These are phyloP conservation scores for Serendipita sp. DNA, from an alignment of 1,284 basidiomycete genomes.

Conservation along the genomic window DNA sequence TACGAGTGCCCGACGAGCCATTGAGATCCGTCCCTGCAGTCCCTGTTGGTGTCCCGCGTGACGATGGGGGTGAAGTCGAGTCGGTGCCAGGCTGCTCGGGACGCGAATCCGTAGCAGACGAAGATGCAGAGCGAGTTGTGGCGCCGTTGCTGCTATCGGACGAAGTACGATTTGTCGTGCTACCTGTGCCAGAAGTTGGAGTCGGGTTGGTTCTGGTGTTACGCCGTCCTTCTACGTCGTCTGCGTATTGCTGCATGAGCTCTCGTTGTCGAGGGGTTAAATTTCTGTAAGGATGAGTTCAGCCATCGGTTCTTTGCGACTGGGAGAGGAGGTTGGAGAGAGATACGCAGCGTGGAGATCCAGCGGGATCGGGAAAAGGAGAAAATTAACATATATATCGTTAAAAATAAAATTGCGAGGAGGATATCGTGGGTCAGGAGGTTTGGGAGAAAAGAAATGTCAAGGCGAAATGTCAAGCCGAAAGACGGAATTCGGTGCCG, in stretches of 20 bases:
- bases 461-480: constrained; percentile 11
- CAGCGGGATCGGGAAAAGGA: not conserved
- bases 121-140: not conserved
- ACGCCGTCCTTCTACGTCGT: constrained; percentile 69
- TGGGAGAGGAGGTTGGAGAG: not conserved
- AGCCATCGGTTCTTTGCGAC: not conserved
- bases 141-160: not conserved
- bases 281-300: not conserved
- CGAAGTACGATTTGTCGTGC: constrained; percentile 11
- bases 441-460: constrained; percentile 11
- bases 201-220: constrained; percentile 18
- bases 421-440: not conserved
- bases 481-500: constrained; percentile 6
- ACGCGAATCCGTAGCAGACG: constrained; percentile 13
- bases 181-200: constrained; percentile 17
- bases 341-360: not conserved
- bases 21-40: too few relatives aligned
- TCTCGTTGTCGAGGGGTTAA: constrained; percentile 70
- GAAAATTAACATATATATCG: not conserved
- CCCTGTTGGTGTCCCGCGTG: too few relatives aligned
- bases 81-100: constrained; percentile 56
- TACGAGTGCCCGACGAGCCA: too few relatives aligned
- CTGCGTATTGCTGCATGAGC: constrained; percentile 82
- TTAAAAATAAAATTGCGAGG: not conserved
- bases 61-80: constrained; percentile 34